Evolutionary conservation across 148 eudicot genomes (phyloP).

Genomic region (Beta vulgaris): DNA sequence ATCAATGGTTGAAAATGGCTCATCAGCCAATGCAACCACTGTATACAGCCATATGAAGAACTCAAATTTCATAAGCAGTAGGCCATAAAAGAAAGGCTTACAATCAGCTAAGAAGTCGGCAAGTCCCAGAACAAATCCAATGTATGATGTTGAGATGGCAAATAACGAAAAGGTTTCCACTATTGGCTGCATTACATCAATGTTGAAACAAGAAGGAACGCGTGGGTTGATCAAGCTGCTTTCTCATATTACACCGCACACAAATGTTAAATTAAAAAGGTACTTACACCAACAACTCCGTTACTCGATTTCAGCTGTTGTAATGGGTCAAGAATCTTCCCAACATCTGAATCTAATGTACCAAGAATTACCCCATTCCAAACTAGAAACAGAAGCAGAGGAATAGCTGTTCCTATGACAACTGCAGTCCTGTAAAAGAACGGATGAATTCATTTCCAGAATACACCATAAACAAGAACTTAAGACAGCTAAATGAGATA

Average conservation of each 20-base stretch:
- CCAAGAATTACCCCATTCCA: constrained; percentile 98
- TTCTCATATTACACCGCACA: background rate
- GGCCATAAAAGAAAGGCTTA: constrained; percentile 39
- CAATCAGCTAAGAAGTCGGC: constrained; percentile 89
- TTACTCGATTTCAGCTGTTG: constrained; percentile 65
- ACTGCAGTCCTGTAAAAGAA: constrained; percentile 63
- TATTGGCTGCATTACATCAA: constrained; percentile 63
- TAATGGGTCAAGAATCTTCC: constrained; percentile 63
- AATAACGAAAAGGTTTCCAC: constrained; percentile 78
- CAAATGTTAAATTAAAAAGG: constrained; percentile 13
- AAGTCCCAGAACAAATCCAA: constrained; percentile 89
- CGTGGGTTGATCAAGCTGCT: background rate
- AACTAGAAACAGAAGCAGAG: constrained; percentile 68
- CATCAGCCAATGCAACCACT: background rate
- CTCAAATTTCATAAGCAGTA: background rate
- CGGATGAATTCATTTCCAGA: background rate
- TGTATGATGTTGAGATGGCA: constrained; percentile 90
- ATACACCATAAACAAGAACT: background rate
- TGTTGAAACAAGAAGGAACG: constrained; percentile 11
- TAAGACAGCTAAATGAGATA: background rate
- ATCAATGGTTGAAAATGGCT: background rate
- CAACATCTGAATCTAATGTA: constrained; percentile 42
- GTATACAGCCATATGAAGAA: background rate
- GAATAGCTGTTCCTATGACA: constrained; percentile 79
- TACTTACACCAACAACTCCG: constrained; percentile 68